Conservation (phyloP, 2,329 filamentous ascomycete genomes). For the Simplicillium sp. region DNA sequence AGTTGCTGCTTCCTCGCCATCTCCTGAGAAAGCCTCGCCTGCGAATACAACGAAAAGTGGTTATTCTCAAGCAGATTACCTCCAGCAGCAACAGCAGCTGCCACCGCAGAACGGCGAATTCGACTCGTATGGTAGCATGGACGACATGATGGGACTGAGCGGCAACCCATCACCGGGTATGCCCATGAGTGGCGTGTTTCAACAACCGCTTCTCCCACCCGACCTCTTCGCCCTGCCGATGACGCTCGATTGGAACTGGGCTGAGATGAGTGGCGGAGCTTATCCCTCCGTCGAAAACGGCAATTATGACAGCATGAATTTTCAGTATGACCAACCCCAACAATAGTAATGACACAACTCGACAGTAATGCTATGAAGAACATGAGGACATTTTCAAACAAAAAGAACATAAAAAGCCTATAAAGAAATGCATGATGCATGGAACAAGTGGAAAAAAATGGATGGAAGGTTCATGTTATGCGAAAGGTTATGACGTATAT, state of each 20-base stretch:
- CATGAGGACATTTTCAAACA: too few species aligned
- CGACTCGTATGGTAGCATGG: slow-evolving; percentile 35
- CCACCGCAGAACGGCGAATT: slow-evolving; percentile 26
- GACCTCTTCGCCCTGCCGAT: slow-evolving; percentile 95
- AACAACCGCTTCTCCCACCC: slow-evolving; percentile 82
- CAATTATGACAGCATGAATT: slow-evolving; percentile 27
- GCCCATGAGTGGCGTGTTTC: slow-evolving; percentile 38
- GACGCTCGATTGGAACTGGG: slow-evolving; percentile 85
- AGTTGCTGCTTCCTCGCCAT: slow-evolving; percentile 7
- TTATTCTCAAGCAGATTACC: background rate
- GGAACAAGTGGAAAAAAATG: too few species aligned
- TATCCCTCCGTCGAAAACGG: slow-evolving; percentile 58
- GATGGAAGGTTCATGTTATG: too few species aligned
- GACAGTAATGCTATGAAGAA: too few species aligned
- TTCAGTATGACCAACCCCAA: slow-evolving; percentile 2
- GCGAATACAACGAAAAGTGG: background rate
- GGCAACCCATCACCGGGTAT: slow-evolving; percentile 23
- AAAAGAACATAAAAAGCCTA: too few species aligned
- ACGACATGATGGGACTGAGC: slow-evolving; percentile 27
- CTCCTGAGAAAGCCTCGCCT: slow-evolving; percentile 1
- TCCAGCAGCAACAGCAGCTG: slow-evolving; percentile 5
- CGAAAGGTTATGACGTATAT: too few species aligned
- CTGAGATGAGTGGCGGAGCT: slow-evolving; percentile 56
- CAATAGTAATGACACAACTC: background rate
- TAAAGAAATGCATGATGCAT: too few species aligned